Evolutionary conservation across 441 rosid genomes (phyloP).

Genomic region (Bocquillonia castaneifolia): DNA sequence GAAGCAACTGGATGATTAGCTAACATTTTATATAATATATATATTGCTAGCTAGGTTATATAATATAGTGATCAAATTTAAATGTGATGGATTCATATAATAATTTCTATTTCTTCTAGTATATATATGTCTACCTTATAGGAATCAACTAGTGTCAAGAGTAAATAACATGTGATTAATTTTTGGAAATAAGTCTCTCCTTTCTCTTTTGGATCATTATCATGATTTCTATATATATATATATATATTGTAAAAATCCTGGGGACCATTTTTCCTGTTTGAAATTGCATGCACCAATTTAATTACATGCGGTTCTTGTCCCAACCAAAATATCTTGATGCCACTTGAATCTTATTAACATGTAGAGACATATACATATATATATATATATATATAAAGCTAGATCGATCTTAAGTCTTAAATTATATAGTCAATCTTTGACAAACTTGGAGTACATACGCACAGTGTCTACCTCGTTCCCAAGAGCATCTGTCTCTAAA

Average conservation of each 20-base stretch:
- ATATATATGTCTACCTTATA: neutral
- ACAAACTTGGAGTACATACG: conserved; percentile 24
- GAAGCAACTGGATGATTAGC: too few relatives aligned
- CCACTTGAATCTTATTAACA: too few relatives aligned
- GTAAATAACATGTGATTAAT: neutral
- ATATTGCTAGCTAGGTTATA: too few relatives aligned
- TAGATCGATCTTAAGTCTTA: conserved; percentile 12
- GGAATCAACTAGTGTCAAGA: neutral
- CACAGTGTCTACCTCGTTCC: conserved; percentile 30
- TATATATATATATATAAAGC: too few relatives aligned
- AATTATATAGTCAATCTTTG: conserved; percentile 5
- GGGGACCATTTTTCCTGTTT: neutral
- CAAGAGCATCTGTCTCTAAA: conserved; percentile 39
- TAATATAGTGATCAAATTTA: too few relatives aligned
- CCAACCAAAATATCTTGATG: too few relatives aligned
- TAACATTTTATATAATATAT: too few relatives aligned
- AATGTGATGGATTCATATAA: too few relatives aligned
- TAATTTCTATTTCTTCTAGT: too few relatives aligned
- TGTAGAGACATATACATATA: too few relatives aligned
- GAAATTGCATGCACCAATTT: neutral
- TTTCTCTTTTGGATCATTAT: neutral
- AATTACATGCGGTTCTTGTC: too few relatives aligned
- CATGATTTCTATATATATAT: too few relatives aligned
- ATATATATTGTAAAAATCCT: neutral
- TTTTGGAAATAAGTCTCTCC: neutral